Conservation (phyloP, 163 green algal genomes). For the Scenedesmus sp. region DNA sequence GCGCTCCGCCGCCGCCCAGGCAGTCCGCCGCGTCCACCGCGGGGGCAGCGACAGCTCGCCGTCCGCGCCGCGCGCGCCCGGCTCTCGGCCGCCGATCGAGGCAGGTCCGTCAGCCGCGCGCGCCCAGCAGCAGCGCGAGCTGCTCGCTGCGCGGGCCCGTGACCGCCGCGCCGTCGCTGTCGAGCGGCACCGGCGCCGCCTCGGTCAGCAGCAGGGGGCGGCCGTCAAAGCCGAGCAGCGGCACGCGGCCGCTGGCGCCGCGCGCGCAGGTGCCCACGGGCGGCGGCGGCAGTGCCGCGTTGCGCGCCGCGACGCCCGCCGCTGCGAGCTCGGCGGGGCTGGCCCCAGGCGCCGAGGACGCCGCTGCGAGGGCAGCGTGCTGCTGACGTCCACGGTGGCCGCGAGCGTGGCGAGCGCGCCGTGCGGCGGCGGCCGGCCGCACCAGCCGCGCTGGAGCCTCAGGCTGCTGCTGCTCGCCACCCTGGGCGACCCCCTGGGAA, state of each 20-base stretch:
- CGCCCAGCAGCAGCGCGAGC: constrained; percentile 17
- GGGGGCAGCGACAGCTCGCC: background rate
- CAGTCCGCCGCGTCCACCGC: too few species aligned
- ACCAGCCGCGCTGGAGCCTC: background rate
- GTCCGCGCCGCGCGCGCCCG: background rate
- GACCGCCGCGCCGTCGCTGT: background rate
- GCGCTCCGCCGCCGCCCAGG: too few species aligned
- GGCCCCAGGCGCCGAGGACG: too few species aligned
- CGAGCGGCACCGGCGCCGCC: background rate
- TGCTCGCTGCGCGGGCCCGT: background rate
- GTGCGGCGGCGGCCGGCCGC: background rate
- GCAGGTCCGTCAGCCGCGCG: background rate
- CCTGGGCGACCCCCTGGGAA: too few species aligned
- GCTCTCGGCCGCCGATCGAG: background rate
- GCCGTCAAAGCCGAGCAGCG: constrained; percentile 14
- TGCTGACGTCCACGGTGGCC: too few species aligned
- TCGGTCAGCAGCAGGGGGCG: constrained; percentile 11
- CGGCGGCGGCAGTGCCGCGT: background rate
- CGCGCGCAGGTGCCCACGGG: background rate
- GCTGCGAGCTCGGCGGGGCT: background rate
- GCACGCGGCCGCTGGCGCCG: background rate
- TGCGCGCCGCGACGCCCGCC: background rate
- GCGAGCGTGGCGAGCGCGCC: too few species aligned
- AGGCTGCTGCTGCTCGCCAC: background rate
- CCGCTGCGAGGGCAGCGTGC: background rate